Percentiles rank a stretch among this genome's conserved stretches.
Evolutionary conservation across 768 basidiomycete species (phyloP).

Genomic region (Kwoniella heveanensis): DNA sequence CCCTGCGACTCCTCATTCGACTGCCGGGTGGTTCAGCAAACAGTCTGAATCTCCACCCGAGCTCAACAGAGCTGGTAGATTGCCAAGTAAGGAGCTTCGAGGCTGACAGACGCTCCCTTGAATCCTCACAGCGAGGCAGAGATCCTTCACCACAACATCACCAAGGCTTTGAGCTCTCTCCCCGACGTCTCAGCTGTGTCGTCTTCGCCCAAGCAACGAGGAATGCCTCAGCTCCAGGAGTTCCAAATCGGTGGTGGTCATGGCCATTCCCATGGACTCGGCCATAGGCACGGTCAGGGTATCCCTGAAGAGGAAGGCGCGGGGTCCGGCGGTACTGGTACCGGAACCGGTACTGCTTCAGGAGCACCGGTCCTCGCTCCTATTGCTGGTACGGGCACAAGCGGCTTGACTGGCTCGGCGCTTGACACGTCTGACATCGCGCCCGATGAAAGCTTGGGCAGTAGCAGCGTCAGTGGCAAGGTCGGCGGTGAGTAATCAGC

Average conservation of each 20-base stretch:
- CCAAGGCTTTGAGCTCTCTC: constrained; percentile 30
- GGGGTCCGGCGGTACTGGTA: not conserved
- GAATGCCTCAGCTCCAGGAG: constrained; percentile 11
- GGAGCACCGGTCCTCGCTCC: not conserved
- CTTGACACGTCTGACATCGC: not conserved
- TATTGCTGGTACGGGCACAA: not conserved
- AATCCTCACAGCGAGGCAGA: constrained; percentile 50
- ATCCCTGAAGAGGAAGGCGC: not conserved
- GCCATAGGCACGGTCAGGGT: not conserved
- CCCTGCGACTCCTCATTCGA: too few species aligned
- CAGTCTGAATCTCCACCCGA: too few species aligned
- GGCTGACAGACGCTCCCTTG: too few species aligned
- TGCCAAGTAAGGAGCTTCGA: too few species aligned
- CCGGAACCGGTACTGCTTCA: not conserved
- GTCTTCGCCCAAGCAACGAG: not conserved
- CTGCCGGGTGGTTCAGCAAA: too few species aligned
- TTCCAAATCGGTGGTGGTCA: constrained; percentile 16
- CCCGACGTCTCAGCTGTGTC: constrained; percentile 3
- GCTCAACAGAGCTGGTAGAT: too few species aligned
- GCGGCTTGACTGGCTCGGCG: not conserved
- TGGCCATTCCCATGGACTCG: not conserved
- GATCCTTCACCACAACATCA: constrained; percentile 46
- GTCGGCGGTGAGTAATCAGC: constrained; percentile 24
- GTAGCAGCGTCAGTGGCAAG: constrained; percentile 25
- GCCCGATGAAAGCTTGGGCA: constrained; percentile 14